Percentiles rank a stretch among this genome's conserved stretches.
These are phyloP conservation scores for Lachnellula hyalina DNA, from an alignment of 2,329 filamentous ascomycete species.

Conservation along the genomic window DNA sequence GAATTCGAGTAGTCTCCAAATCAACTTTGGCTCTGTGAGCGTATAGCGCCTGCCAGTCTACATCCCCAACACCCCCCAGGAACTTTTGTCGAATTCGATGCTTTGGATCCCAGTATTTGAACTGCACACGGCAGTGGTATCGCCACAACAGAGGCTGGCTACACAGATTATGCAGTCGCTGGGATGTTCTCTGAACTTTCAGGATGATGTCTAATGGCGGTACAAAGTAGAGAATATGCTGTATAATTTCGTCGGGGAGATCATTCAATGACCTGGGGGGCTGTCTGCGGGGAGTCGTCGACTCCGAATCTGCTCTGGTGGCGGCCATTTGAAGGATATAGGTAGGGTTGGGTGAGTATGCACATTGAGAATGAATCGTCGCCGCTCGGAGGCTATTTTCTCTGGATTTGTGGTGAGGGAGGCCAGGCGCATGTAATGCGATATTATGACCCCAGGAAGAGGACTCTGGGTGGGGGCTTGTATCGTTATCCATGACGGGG, in stretches of 20 bases:
- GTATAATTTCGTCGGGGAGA: slow-evolving; percentile 76
- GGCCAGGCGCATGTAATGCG: too few relatives aligned
- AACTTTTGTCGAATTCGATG: slow-evolving; percentile 59
- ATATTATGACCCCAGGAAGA: too few relatives aligned
- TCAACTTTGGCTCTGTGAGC: slow-evolving; percentile 50
- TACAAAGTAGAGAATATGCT: slow-evolving; percentile 65
- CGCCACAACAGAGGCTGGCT: slow-evolving; percentile 77
- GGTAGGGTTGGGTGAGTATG: neutral
- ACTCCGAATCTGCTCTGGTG: neutral
- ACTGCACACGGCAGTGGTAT: slow-evolving; percentile 62
- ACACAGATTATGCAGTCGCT: slow-evolving; percentile 58
- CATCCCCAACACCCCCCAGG: slow-evolving; percentile 44
- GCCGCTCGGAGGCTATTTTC: too few relatives aligned
- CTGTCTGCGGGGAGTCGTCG: neutral
- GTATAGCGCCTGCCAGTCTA: slow-evolving; percentile 73
- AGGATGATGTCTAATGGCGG: slow-evolving; percentile 49
- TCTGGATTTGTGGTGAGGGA: too few relatives aligned
- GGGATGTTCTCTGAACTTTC: slow-evolving; percentile 50
- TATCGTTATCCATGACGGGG: too few relatives aligned
- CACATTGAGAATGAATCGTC: too few relatives aligned
- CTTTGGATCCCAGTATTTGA: slow-evolving; percentile 67
- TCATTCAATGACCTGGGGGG: slow-evolving; percentile 3
- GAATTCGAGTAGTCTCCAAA: slow-evolving; percentile 42
- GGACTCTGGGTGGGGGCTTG: too few relatives aligned
- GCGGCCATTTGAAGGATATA: neutral